Evolutionary conservation across 768 basidiomycete species (phyloP).

Genomic region (Tricholoma sp.): DNA sequence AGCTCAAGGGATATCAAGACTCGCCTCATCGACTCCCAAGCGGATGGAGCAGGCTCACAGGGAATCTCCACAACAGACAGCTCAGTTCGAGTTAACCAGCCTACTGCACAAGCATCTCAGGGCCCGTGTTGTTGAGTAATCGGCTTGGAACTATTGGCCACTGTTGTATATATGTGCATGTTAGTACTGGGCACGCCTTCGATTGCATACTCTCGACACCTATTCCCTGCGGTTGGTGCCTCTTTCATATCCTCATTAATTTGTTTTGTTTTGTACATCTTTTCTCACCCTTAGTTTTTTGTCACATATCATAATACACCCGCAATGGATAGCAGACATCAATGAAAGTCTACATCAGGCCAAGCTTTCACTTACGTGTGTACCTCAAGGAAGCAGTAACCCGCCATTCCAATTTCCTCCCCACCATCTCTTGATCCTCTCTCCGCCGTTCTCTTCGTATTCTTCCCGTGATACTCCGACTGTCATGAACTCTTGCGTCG

Average conservation of each 20-base stretch:
- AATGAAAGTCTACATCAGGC: neutral
- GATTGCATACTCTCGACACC: neutral
- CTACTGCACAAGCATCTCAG: constrained; percentile 35
- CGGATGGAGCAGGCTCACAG: constrained; percentile 44
- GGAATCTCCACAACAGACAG: constrained; percentile 42
- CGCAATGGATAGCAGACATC: constrained; percentile 13
- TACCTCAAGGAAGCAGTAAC: constrained; percentile 12
- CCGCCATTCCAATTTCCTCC: constrained; percentile 82
- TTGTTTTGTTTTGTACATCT: constrained; percentile 14
- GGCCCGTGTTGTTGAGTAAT: constrained; percentile 49
- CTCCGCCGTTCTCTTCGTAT: constrained; percentile 88
- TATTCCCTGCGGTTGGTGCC: constrained; percentile 1
- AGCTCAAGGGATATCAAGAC: constrained; percentile 86
- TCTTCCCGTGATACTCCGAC: constrained; percentile 69
- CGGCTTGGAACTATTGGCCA: neutral
- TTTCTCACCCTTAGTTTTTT: constrained; percentile 16
- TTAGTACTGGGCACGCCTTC: neutral
- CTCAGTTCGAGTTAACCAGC: constrained; percentile 58
- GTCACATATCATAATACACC: constrained; percentile 19
- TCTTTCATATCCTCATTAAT: constrained; percentile 4
- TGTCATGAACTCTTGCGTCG: constrained; percentile 45
- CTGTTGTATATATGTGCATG: constrained; percentile 4
- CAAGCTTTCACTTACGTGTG: neutral
- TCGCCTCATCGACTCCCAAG: constrained; percentile 92
- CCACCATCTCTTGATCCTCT: constrained; percentile 86